Evolutionary conservation across 2,329 filamentous ascomycete species (phyloP), one percentile per base, ranked within the genome.

Genomic region (Exophiala alcalophila): DNA sequence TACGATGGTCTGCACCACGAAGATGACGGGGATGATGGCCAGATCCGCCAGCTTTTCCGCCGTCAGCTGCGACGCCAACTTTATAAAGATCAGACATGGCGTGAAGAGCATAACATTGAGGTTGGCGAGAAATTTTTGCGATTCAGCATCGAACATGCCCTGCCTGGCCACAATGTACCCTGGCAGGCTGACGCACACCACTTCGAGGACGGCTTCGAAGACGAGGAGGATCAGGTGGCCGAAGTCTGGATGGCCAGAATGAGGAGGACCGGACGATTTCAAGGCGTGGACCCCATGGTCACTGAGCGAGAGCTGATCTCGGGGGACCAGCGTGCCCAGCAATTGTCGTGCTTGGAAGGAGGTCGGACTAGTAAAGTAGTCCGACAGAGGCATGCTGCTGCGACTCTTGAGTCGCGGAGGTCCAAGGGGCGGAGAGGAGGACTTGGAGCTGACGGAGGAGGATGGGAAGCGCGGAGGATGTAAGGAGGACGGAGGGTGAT

Each of bases 61-160:
- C 31, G 86, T 95, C 45, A 98, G 77, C 66, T 98, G 91, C 1
- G 89, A 94, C 5, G 90, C 92, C 26, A 98, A 78, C 67, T 98
- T 98, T 11, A 87, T 95, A 66, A 97, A 98, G 65, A 98, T 94
- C 52, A 98, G 80, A 65, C 92, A 97, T 53, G 92, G 92, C 20
- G 92, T 98, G 67, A 98, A 98, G 28, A 98, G 76, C 70, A 86
- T 86, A 46, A 96, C 89, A 65, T 98, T 98, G 56, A 98, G 74
- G 61, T 98, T 96, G 40, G 92, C 91, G 36, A 96, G 75, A 61
- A 98, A 94, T 67, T 96, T 97, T 65, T 98, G 92, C 64, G 90
- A 86, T 37, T 95, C 89, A 52, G 87, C 88, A 66, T 94, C 88
- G 66, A 98, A 97, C 69, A 95, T 86, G 62, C 92, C 92, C 57